Conservation (phyloP, 768 basidiomycete genomes). For the Trametes villosa region DNA sequence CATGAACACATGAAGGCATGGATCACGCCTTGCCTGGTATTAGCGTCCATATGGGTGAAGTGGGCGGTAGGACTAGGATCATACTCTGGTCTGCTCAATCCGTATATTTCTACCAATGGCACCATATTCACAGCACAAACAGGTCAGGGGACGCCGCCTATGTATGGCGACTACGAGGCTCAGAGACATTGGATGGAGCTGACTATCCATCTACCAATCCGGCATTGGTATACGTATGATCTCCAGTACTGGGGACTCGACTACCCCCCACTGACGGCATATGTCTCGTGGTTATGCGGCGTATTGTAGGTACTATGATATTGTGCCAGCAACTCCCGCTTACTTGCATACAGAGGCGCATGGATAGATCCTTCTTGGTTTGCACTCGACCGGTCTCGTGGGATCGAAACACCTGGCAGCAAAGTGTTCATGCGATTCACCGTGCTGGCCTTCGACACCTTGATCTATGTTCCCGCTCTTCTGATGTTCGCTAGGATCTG, state of each 20-base stretch:
- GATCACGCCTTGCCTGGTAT: conserved; percentile 61
- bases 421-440: conserved; percentile 82
- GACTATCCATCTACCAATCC: conserved; percentile 73
- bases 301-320: conserved; percentile 54
- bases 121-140: conserved; percentile 16
- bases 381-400: conserved; percentile 67
- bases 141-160: conserved; percentile 76
- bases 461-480: conserved; percentile 79
- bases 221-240: conserved; percentile 88
- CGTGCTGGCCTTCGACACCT: conserved; percentile 67
- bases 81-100: conserved; percentile 75
- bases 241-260: conserved; percentile 93
- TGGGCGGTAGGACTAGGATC: conserved; percentile 73
- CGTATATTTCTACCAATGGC: conserved; percentile 13
- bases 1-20: conserved; percentile 60
- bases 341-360: conserved; percentile 44
- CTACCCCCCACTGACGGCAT: conserved; percentile 93
- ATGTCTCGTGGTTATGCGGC: conserved; percentile 84
- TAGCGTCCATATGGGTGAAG: conserved; percentile 61
- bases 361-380: conserved; percentile 68
- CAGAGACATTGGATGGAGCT: conserved; percentile 97
- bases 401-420: conserved; percentile 66
- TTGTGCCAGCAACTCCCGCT: neutral
- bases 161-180: conserved; percentile 93
- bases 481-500: conserved; percentile 67